Conservation (phyloP, 805 yeast species). For the Blastobotrys americana region DNA sequence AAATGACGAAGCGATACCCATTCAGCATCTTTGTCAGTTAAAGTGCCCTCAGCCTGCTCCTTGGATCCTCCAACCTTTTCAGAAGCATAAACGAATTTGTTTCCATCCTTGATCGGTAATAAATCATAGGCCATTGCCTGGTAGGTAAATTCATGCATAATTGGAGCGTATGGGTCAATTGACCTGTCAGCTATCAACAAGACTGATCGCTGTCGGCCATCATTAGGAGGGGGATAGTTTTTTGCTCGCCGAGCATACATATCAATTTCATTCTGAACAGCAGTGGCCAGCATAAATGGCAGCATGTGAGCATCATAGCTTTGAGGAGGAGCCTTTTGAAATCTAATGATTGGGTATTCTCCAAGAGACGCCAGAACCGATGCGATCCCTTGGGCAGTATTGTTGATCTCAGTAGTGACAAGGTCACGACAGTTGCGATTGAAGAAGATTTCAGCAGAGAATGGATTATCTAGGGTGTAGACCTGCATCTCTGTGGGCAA, state of each 20-base stretch:
- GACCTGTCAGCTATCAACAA: slow-evolving; percentile 77
- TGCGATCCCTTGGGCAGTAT: slow-evolving; percentile 58
- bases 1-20: slow-evolving; percentile 67
- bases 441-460: slow-evolving; percentile 64
- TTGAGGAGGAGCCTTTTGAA: slow-evolving; percentile 48
- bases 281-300: slow-evolving; percentile 63
- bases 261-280: slow-evolving; percentile 65
- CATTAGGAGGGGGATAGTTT: slow-evolving; percentile 49
- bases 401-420: slow-evolving; percentile 49
- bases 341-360: slow-evolving; percentile 82
- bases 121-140: slow-evolving; percentile 89
- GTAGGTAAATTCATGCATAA: slow-evolving; percentile 83
- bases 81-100: slow-evolving; percentile 46
- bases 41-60: slow-evolving; percentile 40
- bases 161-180: slow-evolving; percentile 72
- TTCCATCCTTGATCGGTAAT: slow-evolving; percentile 37
- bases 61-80: slow-evolving; percentile 40
- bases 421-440: slow-evolving; percentile 56
- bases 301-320: slow-evolving; percentile 51
- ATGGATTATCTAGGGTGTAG: slow-evolving; percentile 56
- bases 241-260: slow-evolving; percentile 63
- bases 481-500: slow-evolving; percentile 64
- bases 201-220: slow-evolving; percentile 59
- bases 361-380: slow-evolving; percentile 71
- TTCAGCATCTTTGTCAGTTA: slow-evolving; percentile 57